Conservation (phyloP, 768 basidiomycete genomes). For the Pleurotus platypus region DNA sequence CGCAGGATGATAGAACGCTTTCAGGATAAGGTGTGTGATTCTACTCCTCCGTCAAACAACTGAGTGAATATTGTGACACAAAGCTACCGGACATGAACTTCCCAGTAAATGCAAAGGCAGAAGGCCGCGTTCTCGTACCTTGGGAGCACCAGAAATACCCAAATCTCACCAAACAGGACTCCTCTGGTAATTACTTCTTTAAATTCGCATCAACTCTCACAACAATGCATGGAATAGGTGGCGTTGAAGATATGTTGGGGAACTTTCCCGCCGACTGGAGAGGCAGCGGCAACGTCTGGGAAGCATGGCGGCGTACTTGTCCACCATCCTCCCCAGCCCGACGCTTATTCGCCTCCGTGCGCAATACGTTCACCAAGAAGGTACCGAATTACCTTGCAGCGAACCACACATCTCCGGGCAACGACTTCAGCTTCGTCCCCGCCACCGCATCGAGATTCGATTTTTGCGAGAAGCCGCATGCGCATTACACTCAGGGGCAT, state of each 20-base stretch:
- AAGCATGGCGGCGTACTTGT: conserved; percentile 92
- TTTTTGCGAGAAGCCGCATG: conserved; percentile 80
- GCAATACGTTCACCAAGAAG: conserved; percentile 38
- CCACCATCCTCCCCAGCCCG: conserved; percentile 75
- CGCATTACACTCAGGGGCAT: conserved; percentile 86
- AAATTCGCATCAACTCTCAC: background rate
- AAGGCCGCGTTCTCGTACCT: conserved; percentile 89
- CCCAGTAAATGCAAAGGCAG: conserved; percentile 89
- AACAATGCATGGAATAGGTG: conserved; percentile 31
- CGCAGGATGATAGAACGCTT: conserved; percentile 72
- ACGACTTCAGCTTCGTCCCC: conserved; percentile 63
- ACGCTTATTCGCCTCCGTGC: conserved; percentile 75
- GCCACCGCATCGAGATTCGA: conserved; percentile 64
- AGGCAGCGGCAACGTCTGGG: conserved; percentile 85
- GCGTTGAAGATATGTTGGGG: conserved; percentile 54
- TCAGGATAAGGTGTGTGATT: conserved; percentile 46
- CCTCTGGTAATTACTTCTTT: conserved; percentile 26
- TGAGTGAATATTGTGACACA: conserved; percentile 10
- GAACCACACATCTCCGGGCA: conserved; percentile 26
- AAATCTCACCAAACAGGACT: conserved; percentile 58
- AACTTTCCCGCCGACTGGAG: conserved; percentile 70
- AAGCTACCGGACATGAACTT: conserved; percentile 94
- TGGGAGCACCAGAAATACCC: conserved; percentile 82
- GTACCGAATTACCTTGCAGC: conserved; percentile 14
- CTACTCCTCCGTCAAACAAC: background rate